phyloP scores from a whole-genome alignment of 169 alveolate genomes.

The Condylostoma magnum region DNA sequence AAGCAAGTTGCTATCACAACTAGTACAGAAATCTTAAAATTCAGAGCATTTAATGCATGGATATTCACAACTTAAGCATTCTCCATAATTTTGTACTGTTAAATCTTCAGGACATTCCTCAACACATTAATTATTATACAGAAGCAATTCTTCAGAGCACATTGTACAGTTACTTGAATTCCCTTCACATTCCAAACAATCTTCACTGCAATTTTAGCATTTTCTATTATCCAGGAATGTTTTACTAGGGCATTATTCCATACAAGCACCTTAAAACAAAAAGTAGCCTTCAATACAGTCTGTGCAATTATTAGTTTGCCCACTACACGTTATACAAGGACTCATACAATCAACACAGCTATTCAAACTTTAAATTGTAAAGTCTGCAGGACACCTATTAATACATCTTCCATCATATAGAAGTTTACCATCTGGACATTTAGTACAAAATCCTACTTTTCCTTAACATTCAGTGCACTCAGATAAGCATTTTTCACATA shows the following conservation, averaged over 20 bases:
- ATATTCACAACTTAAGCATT: background rate
- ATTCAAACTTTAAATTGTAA: background rate
- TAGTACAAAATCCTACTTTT: background rate
- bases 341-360: background rate
- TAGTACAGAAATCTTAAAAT: background rate
- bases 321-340: background rate
- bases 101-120: slow-evolving; percentile 12
- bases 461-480: background rate
- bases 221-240: background rate
- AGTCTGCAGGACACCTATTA: background rate
- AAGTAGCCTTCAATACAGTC: background rate
- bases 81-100: background rate
- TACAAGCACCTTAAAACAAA: background rate
- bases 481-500: background rate
- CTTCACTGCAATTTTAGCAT: background rate
- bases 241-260: background rate
- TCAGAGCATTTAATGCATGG: background rate
- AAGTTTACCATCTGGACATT: background rate
- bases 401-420: background rate
- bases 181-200: background rate
- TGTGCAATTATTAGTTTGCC: background rate
- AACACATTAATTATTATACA: slow-evolving; percentile 5
- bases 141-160: background rate
- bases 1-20: no score
- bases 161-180: background rate